Evolutionary conservation across 768 basidiomycete species (phyloP), one percentile per base, ranked within the genome.

Genomic region (Clavulina sp.): DNA sequence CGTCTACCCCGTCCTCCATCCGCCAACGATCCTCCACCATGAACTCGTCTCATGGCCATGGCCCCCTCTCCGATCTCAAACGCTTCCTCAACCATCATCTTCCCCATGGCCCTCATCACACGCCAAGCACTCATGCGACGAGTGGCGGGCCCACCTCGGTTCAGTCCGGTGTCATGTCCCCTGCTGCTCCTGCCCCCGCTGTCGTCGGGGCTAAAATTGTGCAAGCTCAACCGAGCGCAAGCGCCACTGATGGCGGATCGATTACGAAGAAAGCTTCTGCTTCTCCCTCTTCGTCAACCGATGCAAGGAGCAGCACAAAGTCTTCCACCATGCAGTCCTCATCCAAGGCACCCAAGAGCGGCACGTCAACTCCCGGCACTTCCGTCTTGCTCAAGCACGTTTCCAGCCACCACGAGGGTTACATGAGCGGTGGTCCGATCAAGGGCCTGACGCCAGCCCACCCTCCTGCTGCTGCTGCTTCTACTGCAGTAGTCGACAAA

Each of bases 21-120:
- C n/a, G n/a, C n/a, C n/a, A n/a, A n/a, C n/a, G n/a, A n/a, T n/a
- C n/a, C n/a, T n/a, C n/a, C n/a, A n/a, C n/a, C n/a, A n/a, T n/a
- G n/a, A n/a, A n/a, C n/a, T 9, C 34, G 9, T 19, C 34, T 19
- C 34, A 38, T 38, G 19, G 19, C 19, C 34, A 38, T 38, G 34
- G 26, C 26, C 83, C 88, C 2, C 74, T 97, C 48, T 79, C 84
- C 66, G 92, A 96, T 65, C 78, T 96, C 60, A 88, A 88, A 63
- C 84, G 91, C 28, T 95, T 97, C 70, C 75, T 99, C 56, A 86
- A 93, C 68, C 77, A 85, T 66, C 88, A 93, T 67, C 79, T 93
- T 47, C 78, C 78, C 53, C 78, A 83, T 34, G 31, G 23, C 23
- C 29, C 32, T 59, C 68, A 68, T 43, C 13, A 46, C 24, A 46